phyloP scores from a whole-genome alignment of 495 filamentous ascomycete species.

The Copromyces sp. region DNA sequence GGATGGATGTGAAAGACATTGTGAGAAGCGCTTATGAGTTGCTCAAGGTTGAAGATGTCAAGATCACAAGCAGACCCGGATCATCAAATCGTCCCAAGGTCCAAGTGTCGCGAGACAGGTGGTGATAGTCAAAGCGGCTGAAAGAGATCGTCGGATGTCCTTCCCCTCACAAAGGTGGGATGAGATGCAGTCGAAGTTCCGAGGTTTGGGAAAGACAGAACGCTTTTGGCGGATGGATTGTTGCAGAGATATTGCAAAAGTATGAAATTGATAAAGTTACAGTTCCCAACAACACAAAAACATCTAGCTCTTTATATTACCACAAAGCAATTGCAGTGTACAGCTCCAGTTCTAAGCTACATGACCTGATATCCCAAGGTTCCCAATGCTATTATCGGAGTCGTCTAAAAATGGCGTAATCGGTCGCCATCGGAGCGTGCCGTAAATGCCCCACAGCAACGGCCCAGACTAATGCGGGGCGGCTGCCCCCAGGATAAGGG shows the following conservation, averaged over 20 bases:
- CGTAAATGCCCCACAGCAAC: conserved; percentile 8
- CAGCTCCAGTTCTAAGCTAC: background rate
- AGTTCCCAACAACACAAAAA: background rate
- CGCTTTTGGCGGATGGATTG: background rate
- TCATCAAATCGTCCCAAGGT: background rate
- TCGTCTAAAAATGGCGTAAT: conserved; percentile 20
- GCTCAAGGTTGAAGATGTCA: background rate
- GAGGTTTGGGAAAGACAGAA: background rate
- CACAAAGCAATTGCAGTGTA: background rate
- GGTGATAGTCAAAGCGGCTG: background rate
- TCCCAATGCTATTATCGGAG: background rate
- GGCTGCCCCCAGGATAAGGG: conserved; percentile 3
- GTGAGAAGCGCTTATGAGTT: background rate
- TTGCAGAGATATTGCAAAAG: background rate
- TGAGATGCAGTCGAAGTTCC: background rate
- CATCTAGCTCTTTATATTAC: background rate
- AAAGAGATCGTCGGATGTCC: background rate
- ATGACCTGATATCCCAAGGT: background rate
- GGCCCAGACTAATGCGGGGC: conserved; percentile 9
- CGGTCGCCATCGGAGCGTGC: conserved; percentile 16
- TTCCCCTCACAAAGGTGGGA: background rate
- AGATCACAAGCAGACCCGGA: background rate
- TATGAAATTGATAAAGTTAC: background rate
- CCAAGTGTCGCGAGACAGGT: background rate
- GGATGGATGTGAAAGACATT: conserved; percentile 66